Evolutionary conservation across 306 rosid genomes (phyloP).

Genomic region (Ochetophila trinervis): DNA sequence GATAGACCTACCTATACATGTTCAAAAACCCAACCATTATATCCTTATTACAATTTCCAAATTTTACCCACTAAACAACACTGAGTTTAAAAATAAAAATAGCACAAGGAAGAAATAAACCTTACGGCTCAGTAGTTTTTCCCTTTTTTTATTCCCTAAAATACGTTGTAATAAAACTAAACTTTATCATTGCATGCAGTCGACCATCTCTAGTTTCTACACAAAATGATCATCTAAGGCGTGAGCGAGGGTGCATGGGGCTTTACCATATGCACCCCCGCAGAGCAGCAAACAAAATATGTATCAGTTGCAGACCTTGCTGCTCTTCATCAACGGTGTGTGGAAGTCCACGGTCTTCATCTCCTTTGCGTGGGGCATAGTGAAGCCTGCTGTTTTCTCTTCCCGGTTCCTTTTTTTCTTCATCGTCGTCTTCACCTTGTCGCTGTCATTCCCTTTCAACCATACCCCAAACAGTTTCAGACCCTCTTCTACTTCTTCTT

Average conservation of each 20-base stretch:
- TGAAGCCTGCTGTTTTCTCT: slow-evolving; percentile 38
- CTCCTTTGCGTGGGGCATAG: slow-evolving; percentile 43
- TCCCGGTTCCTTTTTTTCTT: slow-evolving; percentile 47
- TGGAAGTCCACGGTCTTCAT: slow-evolving; percentile 44
- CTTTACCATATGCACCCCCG: slow-evolving; percentile 18
- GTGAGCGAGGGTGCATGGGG: neutral
- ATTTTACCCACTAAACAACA: neutral
- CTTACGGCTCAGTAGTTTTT: too few species aligned
- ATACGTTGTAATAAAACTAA: neutral
- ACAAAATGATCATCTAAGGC: neutral
- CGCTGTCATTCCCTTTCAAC: slow-evolving; percentile 45
- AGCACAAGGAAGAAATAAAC: too few species aligned
- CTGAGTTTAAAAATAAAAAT: too few species aligned
- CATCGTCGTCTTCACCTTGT: slow-evolving; percentile 18
- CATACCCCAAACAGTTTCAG: slow-evolving; percentile 93
- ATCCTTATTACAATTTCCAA: neutral
- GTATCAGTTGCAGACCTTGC: slow-evolving; percentile 53
- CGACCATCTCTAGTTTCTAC: neutral
- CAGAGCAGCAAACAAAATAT: too few species aligned
- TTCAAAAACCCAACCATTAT: neutral
- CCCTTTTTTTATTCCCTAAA: neutral
- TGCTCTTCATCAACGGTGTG: slow-evolving; percentile 40
- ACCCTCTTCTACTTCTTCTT: slow-evolving; percentile 35
- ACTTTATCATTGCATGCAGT: neutral
- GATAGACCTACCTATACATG: neutral